Evolutionary conservation across 306 rosid genomes (phyloP), one percentile per base, ranked within the genome.

Genomic region (Quercus engelmannii): DNA sequence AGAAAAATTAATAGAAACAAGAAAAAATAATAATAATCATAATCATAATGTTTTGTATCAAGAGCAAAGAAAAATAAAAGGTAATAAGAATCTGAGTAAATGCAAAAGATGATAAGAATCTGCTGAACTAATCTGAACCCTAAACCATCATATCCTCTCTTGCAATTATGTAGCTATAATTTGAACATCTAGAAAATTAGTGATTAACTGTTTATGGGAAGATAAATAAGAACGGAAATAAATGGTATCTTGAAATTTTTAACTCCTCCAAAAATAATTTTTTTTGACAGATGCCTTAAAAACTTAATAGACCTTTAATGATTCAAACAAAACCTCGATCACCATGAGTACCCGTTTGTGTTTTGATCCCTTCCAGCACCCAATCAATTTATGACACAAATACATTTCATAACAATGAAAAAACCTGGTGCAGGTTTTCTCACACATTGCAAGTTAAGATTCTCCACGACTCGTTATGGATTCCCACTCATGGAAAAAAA

Each of bases 61-160:
- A 65, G 49, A 65, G 17, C 69, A 26, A 64, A 63, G 19, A 28
- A 6, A 64, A 64, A 15, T n/a, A 5, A 64, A 64, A 28, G n/a
- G 41, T 1, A 5, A 26, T 13, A 2, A 63, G 17, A 19, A 59
- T 80, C 75, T 65, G 46, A 74, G 5, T 75, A 70, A 49, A 69
- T 56, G 56, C 69, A 58, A 74, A 76, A 30, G 55, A 61, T 18
- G 30, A 75, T 73, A 78, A n/a, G 56, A 69, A 78, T 14, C 69
- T 14, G 18, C 28, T 79, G 58, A 65, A 63, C 46, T 69, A 67
- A 20, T 77, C 23, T 63, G 75, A 71, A 35, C 80, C 19, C 71
- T 59, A 28, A 35, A 72, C n/a, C 75, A 70, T 71, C 62, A 64
- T 15, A 13, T 54, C 70, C 46, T 51, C 12, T 35, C 13, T 25